Percentiles rank a stretch among this genome's conserved stretches.
Conservation (phyloP, 192 early-diverging fungal species). For the Coemansia sp. region DNA sequence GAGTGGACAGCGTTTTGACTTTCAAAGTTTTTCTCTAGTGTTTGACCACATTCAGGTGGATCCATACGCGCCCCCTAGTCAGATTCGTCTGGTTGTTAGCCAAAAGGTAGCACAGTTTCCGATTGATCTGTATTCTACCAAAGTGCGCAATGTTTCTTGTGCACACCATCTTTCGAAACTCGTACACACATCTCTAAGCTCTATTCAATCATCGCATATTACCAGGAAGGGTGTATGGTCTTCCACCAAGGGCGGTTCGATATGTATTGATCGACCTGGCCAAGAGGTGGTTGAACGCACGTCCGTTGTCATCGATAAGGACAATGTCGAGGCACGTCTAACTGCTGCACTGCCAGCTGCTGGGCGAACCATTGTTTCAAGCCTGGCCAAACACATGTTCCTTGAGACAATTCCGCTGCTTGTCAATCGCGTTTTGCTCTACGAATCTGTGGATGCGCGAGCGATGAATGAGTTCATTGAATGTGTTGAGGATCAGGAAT, state of each 20-base stretch:
- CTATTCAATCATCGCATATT: neutral
- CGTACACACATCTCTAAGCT: constrained; percentile 15
- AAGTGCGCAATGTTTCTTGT: constrained; percentile 37
- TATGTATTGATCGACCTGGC: constrained; percentile 54
- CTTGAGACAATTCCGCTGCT: constrained; percentile 42
- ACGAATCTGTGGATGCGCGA: constrained; percentile 19
- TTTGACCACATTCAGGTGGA: constrained; percentile 55
- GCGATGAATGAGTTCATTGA: constrained; percentile 34
- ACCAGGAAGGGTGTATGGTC: constrained; percentile 19
- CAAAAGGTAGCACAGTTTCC: constrained; percentile 46
- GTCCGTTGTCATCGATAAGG: constrained; percentile 28
- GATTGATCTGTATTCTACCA: constrained; percentile 16
- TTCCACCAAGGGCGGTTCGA: constrained; percentile 35
- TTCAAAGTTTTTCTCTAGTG: constrained; percentile 26
- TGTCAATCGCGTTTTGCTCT: constrained; percentile 32
- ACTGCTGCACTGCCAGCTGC: constrained; percentile 53
- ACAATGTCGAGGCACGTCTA: constrained; percentile 50
- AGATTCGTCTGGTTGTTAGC: constrained; percentile 46
- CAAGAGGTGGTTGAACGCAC: constrained; percentile 61
- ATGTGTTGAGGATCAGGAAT: constrained; percentile 58
- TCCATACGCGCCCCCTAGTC: constrained; percentile 58
- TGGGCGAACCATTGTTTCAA: constrained; percentile 55
- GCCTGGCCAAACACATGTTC: constrained; percentile 42
- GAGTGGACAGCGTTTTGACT: constrained; percentile 19
- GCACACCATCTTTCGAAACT: constrained; percentile 49